Conservation (phyloP, 2,329 filamentous ascomycete genomes). For the Colletotrichum tofieldiae region DNA sequence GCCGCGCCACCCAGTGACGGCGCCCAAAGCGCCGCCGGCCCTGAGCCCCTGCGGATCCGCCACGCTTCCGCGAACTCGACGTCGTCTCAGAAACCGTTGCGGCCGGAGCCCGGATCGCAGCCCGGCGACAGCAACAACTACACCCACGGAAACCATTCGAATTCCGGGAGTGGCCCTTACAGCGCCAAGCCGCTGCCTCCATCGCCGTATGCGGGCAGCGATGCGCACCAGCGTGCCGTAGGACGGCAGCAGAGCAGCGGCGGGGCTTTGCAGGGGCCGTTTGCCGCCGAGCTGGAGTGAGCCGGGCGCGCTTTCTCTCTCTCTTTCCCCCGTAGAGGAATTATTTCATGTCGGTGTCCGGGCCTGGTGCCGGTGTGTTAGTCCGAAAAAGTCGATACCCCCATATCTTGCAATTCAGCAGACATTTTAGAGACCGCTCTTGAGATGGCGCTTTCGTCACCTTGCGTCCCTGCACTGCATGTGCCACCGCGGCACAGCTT, state of each 20-base stretch:
- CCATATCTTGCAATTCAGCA: background rate
- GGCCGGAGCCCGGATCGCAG: constrained; percentile 25
- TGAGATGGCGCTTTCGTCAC: background rate
- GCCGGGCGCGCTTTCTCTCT: background rate
- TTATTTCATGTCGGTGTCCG: background rate
- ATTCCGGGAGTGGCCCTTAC: constrained; percentile 1
- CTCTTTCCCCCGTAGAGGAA: background rate
- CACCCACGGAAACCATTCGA: constrained; percentile 4
- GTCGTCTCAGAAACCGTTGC: constrained; percentile 15
- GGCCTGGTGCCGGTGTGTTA: background rate
- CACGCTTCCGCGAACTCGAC: constrained; percentile 13
- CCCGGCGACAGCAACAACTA: constrained; percentile 1
- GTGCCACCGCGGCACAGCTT: background rate
- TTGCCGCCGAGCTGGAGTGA: constrained; percentile 38
- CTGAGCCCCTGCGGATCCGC: constrained; percentile 32
- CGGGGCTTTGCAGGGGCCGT: constrained; percentile 16
- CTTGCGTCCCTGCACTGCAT: background rate
- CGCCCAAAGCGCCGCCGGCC: constrained; percentile 11
- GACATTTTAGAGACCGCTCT: background rate
- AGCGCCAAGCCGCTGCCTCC: constrained; percentile 13
- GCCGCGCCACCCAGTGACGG: background rate
- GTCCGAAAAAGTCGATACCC: background rate
- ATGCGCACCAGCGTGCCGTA: background rate
- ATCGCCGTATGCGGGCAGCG: constrained; percentile 12
- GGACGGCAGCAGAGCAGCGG: constrained; percentile 18